Evolutionary conservation across 306 rosid genomes (phyloP).

Genomic region (Fragaria ananassa): DNA sequence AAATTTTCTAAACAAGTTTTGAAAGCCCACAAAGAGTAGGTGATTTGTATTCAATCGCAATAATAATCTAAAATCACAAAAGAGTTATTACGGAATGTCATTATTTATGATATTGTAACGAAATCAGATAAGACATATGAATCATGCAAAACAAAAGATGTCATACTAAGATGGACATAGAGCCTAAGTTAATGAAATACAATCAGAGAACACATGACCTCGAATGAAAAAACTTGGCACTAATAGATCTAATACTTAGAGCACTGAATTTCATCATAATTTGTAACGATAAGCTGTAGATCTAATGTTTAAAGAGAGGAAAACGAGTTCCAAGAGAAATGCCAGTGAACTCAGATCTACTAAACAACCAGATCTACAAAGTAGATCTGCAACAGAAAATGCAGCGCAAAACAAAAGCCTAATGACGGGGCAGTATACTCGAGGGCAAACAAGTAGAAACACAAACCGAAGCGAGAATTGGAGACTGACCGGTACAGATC

Average conservation of each 20-base stretch:
- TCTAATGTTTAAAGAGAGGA: neutral
- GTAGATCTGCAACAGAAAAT: conserved; percentile 34
- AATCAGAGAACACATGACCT: neutral
- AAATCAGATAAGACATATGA: neutral
- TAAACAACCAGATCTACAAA: conserved; percentile 30
- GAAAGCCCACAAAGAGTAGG: too few relatives aligned
- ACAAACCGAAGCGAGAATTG: neutral
- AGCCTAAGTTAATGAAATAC: neutral
- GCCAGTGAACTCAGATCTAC: conserved; percentile 21
- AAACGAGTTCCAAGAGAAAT: neutral
- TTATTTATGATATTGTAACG: neutral
- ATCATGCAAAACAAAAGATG: neutral
- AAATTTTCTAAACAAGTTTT: too few relatives aligned
- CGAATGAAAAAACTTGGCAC: neutral
- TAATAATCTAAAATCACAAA: neutral
- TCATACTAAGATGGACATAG: neutral
- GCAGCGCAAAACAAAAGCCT: neutral
- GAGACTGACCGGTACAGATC: conserved; percentile 35
- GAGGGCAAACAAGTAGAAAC: neutral
- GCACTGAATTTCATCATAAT: neutral
- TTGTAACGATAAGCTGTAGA: neutral
- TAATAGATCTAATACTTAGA: neutral
- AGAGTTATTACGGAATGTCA: neutral
- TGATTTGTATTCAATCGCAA: neutral
- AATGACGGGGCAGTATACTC: neutral